Evolutionary conservation across 2,329 filamentous ascomycete genomes (phyloP).

Genomic region (Chaetomium olivaceum): DNA sequence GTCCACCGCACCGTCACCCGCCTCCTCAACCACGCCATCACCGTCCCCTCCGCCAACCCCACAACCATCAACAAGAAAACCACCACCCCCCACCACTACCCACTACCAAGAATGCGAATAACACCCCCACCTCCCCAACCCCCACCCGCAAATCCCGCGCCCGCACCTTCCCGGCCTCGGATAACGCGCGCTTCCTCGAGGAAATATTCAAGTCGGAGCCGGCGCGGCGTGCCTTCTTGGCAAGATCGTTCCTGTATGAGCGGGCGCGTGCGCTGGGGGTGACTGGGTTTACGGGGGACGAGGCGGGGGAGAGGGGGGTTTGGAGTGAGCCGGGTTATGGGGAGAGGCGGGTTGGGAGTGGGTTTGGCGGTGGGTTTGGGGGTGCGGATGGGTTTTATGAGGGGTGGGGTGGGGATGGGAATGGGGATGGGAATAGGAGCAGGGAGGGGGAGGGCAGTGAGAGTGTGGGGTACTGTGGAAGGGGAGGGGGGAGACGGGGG

Average conservation of each 20-base stretch:
- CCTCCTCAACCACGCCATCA: constrained; percentile 46
- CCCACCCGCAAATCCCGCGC: constrained; percentile 30
- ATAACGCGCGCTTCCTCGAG: constrained; percentile 48
- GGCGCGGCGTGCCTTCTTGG: constrained; percentile 62
- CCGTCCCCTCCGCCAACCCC: not conserved
- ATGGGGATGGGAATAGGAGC: not conserved
- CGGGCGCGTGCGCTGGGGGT: constrained; percentile 47
- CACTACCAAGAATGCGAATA: no score
- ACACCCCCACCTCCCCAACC: not conserved
- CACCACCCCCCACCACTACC: not conserved
- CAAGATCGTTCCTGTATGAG: constrained; percentile 63
- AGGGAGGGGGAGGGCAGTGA: not conserved
- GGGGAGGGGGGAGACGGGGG: not conserved
- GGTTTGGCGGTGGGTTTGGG: not conserved
- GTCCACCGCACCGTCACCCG: constrained; percentile 49
- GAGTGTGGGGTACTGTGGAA: not conserved
- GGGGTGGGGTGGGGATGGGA: no score
- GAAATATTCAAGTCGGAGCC: constrained; percentile 48
- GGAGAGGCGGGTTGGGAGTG: not conserved
- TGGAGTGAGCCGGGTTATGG: no score
- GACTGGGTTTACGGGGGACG: not conserved
- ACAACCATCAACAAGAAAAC: not conserved
- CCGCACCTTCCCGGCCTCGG: constrained; percentile 47
- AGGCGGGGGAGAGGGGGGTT: not conserved
- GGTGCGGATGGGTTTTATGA: not conserved